These are phyloP conservation scores for Phalaenopsis aphrodite DNA, from an alignment of 106 monocot species.

Conservation along the genomic window DNA sequence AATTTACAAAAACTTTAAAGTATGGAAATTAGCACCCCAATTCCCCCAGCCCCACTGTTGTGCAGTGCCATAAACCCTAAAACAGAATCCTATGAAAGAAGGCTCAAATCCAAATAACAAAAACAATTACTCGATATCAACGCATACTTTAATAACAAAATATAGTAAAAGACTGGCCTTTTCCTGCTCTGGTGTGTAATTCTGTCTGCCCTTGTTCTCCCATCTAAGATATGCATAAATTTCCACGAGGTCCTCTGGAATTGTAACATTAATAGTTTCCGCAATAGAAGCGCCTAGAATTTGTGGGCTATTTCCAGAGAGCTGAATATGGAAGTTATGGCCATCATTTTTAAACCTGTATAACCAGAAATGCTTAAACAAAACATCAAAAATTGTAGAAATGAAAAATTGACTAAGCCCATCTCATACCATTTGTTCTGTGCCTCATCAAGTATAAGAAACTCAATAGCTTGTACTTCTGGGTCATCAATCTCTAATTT, in stretches of 20 bases:
- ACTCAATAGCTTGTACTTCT: conserved; percentile 71
- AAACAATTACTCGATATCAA: too few species aligned
- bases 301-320: conserved; percentile 15
- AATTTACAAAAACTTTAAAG: too few species aligned
- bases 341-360: conserved; percentile 90
- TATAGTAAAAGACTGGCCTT: conserved; percentile 37
- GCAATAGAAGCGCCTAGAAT: conserved; percentile 7
- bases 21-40: too few species aligned
- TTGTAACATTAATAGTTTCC: conserved; percentile 17
- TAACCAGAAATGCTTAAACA: background rate
- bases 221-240: conserved; percentile 90
- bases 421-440: conserved; percentile 71
- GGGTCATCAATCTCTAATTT: conserved; percentile 87
- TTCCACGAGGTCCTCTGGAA: conserved; percentile 93
- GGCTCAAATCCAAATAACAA: too few species aligned
- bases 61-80: too few species aligned
- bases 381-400: background rate
- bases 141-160: background rate
- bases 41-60: too few species aligned
- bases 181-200: conserved; percentile 73
- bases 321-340: conserved; percentile 57
- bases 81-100: too few species aligned
- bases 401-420: background rate
- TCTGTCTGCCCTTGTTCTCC: conserved; percentile 82
- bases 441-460: conserved; percentile 72